A percentile compares a stretch with the other conserved stretches of the same genome.
Evolutionary conservation across 768 basidiomycete species (phyloP).

Genomic region (Suillus clintonianus): DNA sequence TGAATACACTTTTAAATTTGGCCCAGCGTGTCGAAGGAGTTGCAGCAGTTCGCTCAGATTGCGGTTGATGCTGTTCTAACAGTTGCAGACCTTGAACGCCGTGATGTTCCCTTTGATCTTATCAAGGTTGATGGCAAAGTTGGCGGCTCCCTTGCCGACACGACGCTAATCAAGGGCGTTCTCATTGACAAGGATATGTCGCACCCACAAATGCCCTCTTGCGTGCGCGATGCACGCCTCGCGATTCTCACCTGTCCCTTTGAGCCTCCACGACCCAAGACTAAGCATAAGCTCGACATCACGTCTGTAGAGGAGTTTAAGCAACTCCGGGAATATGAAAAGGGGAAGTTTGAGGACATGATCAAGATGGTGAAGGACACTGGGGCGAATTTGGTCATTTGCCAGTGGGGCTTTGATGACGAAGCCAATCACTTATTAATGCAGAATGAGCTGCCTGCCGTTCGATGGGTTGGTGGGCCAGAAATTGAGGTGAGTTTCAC

Average conservation of each 20-base stretch:
- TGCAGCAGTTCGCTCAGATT: constrained; percentile 93
- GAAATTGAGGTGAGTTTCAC: constrained; percentile 85
- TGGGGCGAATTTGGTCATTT: constrained; percentile 97
- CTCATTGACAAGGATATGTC: constrained; percentile 99
- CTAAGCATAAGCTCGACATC: constrained; percentile 98
- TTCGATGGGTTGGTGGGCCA: constrained; percentile 98
- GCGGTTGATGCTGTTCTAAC: constrained; percentile 95
- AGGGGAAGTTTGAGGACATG: constrained; percentile 96
- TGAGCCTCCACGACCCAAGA: constrained; percentile 98
- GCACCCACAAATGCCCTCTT: constrained; percentile 95
- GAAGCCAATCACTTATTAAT: constrained; percentile 97
- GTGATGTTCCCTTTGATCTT: constrained; percentile 95
- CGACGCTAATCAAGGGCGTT: constrained; percentile 92
- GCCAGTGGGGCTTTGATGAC: constrained; percentile 99
- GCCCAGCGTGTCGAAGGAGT: constrained; percentile 92
- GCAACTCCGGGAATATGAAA: constrained; percentile 92
- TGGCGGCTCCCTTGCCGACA: constrained; percentile 95
- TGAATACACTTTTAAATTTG: constrained; percentile 6
- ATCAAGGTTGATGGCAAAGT: constrained; percentile 99
- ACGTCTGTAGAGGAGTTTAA: constrained; percentile 96
- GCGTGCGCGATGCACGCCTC: constrained; percentile 84
- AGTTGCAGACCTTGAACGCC: constrained; percentile 93
- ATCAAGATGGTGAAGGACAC: constrained; percentile 95
- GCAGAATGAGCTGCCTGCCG: constrained; percentile 97
- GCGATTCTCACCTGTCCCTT: constrained; percentile 99